Base-by-base conservation (phyloP, 202 grass and related monocot genomes). In the Cymbopogon flexuosus region DNA sequence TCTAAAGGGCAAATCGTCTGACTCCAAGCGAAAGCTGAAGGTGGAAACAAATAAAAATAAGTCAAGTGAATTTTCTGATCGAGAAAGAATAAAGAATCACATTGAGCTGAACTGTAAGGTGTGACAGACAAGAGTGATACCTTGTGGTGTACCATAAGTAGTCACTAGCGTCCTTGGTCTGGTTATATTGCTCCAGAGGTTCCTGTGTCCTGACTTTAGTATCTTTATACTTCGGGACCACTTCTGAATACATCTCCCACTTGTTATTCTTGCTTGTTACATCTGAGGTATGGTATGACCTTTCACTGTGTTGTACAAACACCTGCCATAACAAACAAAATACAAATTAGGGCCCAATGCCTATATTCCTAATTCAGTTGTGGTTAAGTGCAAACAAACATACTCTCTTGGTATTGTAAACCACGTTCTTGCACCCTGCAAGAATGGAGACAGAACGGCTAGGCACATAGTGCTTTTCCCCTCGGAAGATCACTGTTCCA, bases 91-190 rank as follows among this genome's bases (percentile, higher is more conserved):
- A 35, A 73, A 46, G 58, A 72, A 37, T 27, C 27, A 49, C 66
- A 15, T 12, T 41, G 77, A 60, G 37, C 61, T 51, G 21, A 16
- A 65, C 37, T 23, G 41, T 31, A 72, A 73, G 58, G 14, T 46
- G n/a, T 82, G 12, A 84, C 19, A 74, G 47, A 70, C 0, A 29
- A 29, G 27, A 70, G 54, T 10, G 67, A 23, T 86, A 98, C 95
- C 95, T 94, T 79, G 92, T 94, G 31, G 84, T 86, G 73, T 98
- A 98, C 95, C 95, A 94, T 62, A 98, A 68, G 73, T 98, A 98
- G 46, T 98, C 95, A 83, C 68, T 94, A 10, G 23, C 68, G 34
- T 98, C 95, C 78, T 94, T 94, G 33, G 95, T 98, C 81, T 88
- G 88, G 65, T 94, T 91, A 84, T 87, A 91, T 69, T 94, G 72